These are phyloP conservation scores for Boletales sp. DNA, from an alignment of 768 basidiomycete species.

Conservation along the genomic window DNA sequence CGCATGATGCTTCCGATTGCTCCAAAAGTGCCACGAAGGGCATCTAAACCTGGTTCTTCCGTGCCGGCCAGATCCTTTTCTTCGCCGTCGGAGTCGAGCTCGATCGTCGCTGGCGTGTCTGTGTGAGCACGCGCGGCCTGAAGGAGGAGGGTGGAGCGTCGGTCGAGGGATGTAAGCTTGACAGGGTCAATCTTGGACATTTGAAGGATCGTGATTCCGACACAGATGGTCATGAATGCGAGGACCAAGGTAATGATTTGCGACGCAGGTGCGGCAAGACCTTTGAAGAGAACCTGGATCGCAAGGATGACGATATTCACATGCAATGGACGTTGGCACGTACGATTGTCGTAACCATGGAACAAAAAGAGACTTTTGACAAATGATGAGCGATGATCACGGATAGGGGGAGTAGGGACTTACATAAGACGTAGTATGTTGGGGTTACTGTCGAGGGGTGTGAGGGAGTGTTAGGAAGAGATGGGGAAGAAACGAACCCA, in stretches of 20 bases:
- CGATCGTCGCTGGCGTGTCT: slow-evolving; percentile 40
- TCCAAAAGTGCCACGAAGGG: slow-evolving; percentile 88
- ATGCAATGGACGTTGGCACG: slow-evolving; percentile 21
- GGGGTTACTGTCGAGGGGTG: slow-evolving; percentile 59
- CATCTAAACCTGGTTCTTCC: slow-evolving; percentile 92
- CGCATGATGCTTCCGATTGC: slow-evolving; percentile 88
- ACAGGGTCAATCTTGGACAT: slow-evolving; percentile 92
- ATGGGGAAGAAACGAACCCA: slow-evolving; percentile 46
- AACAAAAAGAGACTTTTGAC: slow-evolving; percentile 70
- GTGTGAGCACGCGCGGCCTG: slow-evolving; percentile 77
- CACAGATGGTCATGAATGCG: slow-evolving; percentile 87
- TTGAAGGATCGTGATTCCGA: slow-evolving; percentile 93
- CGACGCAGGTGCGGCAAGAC: slow-evolving; percentile 69
- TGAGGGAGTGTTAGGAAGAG: slow-evolving; percentile 9
- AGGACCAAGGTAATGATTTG: slow-evolving; percentile 89
- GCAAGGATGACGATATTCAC: slow-evolving; percentile 1
- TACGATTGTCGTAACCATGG: slow-evolving; percentile 80
- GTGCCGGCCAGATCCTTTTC: slow-evolving; percentile 56
- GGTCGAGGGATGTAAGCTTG: slow-evolving; percentile 74
- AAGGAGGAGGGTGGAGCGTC: slow-evolving; percentile 85
- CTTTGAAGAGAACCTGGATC: slow-evolving; percentile 79
- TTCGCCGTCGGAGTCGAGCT: slow-evolving; percentile 45
- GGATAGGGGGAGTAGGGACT: slow-evolving; percentile 23
- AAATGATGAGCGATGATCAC: background rate
- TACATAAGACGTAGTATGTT: slow-evolving; percentile 84